Evolutionary conservation across 305 asterid species (phyloP), one percentile per base, ranked within the genome.

Genomic region (Rubia tinctorum): DNA sequence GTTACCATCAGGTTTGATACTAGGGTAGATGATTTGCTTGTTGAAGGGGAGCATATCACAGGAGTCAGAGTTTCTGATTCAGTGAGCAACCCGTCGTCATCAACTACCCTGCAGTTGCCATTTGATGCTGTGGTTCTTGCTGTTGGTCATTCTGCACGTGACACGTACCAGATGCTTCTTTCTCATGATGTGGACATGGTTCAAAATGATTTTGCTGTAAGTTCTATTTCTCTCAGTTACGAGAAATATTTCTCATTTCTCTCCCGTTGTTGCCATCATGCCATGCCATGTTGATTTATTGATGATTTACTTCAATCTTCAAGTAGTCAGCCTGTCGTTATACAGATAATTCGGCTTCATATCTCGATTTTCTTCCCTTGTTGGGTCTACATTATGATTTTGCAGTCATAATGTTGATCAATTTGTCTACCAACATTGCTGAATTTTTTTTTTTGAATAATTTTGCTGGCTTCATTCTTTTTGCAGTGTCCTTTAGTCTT

Each of bases 61-160:
- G 99, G 99, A 69, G 93, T 95, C 80, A 81, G 85, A 85, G 84
- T 91, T 69, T 91, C 91, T 74, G 86, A 91, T 84, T 82, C 97
- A 71, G 78, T 76, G 58, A 86, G 68, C 71, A 71, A 60, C 72
- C 68, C 63, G 17, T 75, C 72, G n/a, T n/a, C n/a, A 71, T 81
- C 84, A 62, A 76, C 47, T 79, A 45, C 68, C 78, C 82, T 88
- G 82, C 76, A 85, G 71, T 77, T 86, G 86, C 86, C 76, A 73
- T 92, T 77, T 73, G 98, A 95, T 86, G 97, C 96, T 8, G 87
- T 92, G 77, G 90, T 92, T 87, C 96, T 95, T 60, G 99, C 99
- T 15, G 90, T 95, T 75, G 99, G 99, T 76, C 99, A 95, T 75
- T 95, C 99, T 80, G 97, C 99, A 73, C 93, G 98, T 47, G 98